Conservation (phyloP, 2,329 filamentous ascomycete species). For the Emydomyces testavorans region DNA sequence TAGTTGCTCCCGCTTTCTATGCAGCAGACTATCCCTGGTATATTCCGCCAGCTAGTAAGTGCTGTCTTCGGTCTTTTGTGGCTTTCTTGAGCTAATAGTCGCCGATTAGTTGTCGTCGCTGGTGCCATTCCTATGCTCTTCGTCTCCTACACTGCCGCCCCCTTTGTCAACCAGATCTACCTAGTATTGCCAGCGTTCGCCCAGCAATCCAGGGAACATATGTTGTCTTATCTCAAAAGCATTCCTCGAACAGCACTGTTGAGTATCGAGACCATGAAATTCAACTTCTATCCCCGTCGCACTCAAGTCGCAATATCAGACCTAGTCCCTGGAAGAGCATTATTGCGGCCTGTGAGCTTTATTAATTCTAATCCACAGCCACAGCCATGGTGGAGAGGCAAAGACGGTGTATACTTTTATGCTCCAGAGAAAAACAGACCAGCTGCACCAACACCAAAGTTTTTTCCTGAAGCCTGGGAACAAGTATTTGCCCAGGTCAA, state of each 20-base stretch:
- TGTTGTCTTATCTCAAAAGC: conserved; percentile 35
- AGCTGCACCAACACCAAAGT: conserved; percentile 29
- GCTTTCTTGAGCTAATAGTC: not conserved
- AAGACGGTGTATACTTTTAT: conserved; percentile 31
- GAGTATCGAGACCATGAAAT: conserved; percentile 37
- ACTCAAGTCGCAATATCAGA: conserved; percentile 36
- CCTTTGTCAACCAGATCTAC: conserved; percentile 62
- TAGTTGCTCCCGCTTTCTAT: conserved; percentile 51
- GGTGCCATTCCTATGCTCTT: conserved; percentile 55
- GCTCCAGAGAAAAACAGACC: conserved; percentile 28
- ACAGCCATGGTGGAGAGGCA: conserved; percentile 30
- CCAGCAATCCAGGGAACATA: conserved; percentile 45
- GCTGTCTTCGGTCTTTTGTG: not conserved
- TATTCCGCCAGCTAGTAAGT: conserved; percentile 33
- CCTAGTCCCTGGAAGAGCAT: conserved; percentile 27
- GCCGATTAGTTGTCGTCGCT: conserved; percentile 43
- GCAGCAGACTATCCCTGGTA: conserved; percentile 35
- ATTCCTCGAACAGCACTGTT: conserved; percentile 36
- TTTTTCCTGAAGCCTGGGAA: conserved; percentile 36
- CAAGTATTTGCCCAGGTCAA: conserved; percentile 34
- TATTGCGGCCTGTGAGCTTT: conserved; percentile 33
- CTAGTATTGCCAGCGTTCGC: conserved; percentile 56
- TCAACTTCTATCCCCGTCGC: conserved; percentile 34
- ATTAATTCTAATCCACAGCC: conserved; percentile 28
- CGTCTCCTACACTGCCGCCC: conserved; percentile 52